Base-by-base conservation (phyloP, 1,139 yeast genomes). In the Petasospora rhodanensis region DNA sequence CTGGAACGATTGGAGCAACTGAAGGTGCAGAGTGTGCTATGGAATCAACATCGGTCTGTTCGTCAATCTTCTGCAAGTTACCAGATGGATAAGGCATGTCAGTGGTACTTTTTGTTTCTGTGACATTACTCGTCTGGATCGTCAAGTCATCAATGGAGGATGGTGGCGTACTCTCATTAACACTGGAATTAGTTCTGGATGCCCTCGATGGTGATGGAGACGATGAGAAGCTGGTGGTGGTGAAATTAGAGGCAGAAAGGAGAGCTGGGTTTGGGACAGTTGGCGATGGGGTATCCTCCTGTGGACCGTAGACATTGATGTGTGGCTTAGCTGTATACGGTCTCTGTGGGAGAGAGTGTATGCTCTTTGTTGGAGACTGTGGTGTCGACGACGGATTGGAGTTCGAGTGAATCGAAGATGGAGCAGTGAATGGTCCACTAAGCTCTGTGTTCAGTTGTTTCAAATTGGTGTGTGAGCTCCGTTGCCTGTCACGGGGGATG, bases 151-250 rank as follows among this genome's bases (percentile, higher is more conserved):
- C 55, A 16, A 49, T 42, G 6, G 54, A 49, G 1, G 54, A 49
- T n/a, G 55, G 46, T 5, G 55, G 55, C 6, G 55, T 48, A 16
- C 46, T 46, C 14, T 51, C 55, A 30, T 41, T 38, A 8, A 37
- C 34, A 30, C 49, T 38, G 5, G 47, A 47, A 24, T 47, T 48
- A 3, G 50, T 40, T 34, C 52, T 41, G 1, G 55, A 51, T 2
- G 43, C 38, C 22, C 54, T 33, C 2, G 55, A 49, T 14, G 55
- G 54, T 11, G 49, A 46, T 17, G 55, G 52, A 3, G 54, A 49
- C 1, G 50, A 38, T 0, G 52, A 46, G 21, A 28, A 33, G 15
- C 41, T 36, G 16, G 31, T 35, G 7, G 35, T 26, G 10, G n/a
- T n/a, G n/a, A n/a, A n/a, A n/a, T 33, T 33, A 18, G 36, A 33